phyloP scores from a whole-genome alignment of 2,329 filamentous ascomycete genomes.

The Drechmeria coniospora region DNA sequence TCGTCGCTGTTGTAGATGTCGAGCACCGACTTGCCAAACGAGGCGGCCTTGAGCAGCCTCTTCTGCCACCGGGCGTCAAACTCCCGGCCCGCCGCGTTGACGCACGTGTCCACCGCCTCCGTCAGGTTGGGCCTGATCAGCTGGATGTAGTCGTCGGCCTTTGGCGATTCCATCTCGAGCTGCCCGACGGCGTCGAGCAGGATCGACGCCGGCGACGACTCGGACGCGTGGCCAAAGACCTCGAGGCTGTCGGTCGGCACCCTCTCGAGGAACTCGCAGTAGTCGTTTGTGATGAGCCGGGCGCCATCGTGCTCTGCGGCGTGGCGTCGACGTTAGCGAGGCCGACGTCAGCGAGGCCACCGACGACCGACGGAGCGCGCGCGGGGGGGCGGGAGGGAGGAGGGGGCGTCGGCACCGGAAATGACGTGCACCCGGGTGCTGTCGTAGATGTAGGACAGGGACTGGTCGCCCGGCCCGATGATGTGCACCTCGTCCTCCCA shows the following conservation, averaged over 20 bases:
- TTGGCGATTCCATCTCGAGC: constrained; percentile 83
- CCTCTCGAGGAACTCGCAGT: constrained; percentile 95
- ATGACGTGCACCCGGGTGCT: constrained; percentile 77
- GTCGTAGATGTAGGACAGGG: constrained; percentile 74
- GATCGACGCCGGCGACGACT: constrained; percentile 81
- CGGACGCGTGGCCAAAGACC: constrained; percentile 77
- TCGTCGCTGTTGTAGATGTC: constrained; percentile 97
- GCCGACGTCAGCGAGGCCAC: neutral
- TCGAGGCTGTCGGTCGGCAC: constrained; percentile 77
- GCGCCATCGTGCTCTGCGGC: constrained; percentile 61
- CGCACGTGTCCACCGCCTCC: constrained; percentile 85
- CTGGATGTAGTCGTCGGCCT: constrained; percentile 95
- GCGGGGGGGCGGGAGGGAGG: no score
- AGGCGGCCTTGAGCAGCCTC: constrained; percentile 85
- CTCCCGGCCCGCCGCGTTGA: constrained; percentile 85
- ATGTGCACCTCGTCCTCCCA: constrained; percentile 98
- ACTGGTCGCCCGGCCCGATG: constrained; percentile 68
- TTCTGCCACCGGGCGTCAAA: constrained; percentile 90
- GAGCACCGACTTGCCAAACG: constrained; percentile 92
- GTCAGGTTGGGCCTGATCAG: constrained; percentile 76
- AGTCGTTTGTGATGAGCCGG: constrained; percentile 75
- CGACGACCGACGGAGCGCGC: neutral
- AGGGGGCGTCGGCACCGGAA: no score
- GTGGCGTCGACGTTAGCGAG: constrained; percentile 6
- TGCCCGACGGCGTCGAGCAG: constrained; percentile 84